Evolutionary conservation across 2,329 filamentous ascomycete species (phyloP).

Genomic region (Macrophomina tecta): DNA sequence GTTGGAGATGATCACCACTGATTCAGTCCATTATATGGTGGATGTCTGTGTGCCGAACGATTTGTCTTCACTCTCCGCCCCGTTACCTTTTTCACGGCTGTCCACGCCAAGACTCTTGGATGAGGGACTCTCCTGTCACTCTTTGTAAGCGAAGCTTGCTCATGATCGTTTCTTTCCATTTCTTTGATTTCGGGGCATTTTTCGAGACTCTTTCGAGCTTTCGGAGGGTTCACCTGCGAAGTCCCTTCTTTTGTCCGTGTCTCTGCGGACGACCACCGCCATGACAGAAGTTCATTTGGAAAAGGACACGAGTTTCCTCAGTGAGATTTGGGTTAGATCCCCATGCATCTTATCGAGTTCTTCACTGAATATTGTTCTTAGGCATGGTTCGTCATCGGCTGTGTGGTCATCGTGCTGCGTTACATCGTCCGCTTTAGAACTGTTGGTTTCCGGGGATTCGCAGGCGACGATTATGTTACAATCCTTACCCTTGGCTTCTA

Average conservation of each 20-base stretch:
- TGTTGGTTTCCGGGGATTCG: conserved; percentile 45
- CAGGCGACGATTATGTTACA: conserved; percentile 49
- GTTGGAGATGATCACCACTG: not conserved
- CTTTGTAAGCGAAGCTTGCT: not conserved
- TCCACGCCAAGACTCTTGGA: not conserved
- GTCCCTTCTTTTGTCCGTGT: too few relatives aligned
- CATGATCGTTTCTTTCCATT: not conserved
- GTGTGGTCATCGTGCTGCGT: conserved; percentile 40
- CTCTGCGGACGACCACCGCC: not conserved
- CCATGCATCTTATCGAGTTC: too few relatives aligned
- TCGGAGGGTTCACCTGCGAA: too few relatives aligned
- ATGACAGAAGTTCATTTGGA: conserved; percentile 13
- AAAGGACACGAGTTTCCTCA: not conserved
- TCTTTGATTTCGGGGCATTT: not conserved
- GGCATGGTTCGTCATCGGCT: conserved; percentile 39
- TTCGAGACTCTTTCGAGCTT: not conserved
- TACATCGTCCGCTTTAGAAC: conserved; percentile 46
- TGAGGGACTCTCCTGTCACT: not conserved
- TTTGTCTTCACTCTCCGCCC: not conserved
- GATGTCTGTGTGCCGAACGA: not conserved
- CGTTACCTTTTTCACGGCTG: not conserved
- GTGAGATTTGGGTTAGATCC: conserved; percentile 8
- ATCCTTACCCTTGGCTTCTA: conserved; percentile 41
- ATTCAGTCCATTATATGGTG: not conserved
- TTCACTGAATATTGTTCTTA: not conserved